Percentiles rank a stretch among this genome's conserved stretches.
phyloP scores from a whole-genome alignment of 805 yeast species.

The Zygosaccharomyces rouxii region DNA sequence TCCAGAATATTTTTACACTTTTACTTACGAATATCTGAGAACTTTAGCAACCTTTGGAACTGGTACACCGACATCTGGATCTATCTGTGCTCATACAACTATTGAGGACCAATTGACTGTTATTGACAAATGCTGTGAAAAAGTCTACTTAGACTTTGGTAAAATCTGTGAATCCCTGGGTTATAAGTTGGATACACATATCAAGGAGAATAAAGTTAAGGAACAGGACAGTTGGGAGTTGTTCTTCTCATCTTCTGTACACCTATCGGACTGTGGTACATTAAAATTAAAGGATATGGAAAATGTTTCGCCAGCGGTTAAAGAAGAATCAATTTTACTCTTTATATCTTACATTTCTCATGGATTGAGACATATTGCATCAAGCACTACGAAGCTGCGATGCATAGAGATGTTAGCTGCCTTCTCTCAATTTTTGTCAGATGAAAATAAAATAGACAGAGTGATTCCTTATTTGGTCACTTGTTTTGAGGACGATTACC shows the following conservation, averaged over 20 bases:
- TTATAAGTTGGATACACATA: constrained; percentile 13
- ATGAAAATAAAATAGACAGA: constrained; percentile 81
- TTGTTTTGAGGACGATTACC: constrained; percentile 60
- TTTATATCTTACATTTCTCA: constrained; percentile 28
- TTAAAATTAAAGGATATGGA: constrained; percentile 10
- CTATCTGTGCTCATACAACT: constrained; percentile 14
- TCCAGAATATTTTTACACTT: constrained; percentile 65
- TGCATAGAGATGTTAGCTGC: constrained; percentile 76
- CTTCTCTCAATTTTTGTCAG: constrained; percentile 69
- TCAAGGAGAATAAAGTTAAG: background rate
- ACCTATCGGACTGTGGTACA: constrained; percentile 12
- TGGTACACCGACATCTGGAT: constrained; percentile 20
- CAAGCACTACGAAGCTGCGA: constrained; percentile 31
- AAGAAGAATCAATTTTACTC: constrained; percentile 28
- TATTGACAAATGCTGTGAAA: constrained; percentile 40
- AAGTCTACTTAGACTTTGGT: constrained; percentile 56
- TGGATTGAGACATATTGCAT: constrained; percentile 22
- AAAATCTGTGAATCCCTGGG: constrained; percentile 31
- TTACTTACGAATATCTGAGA: constrained; percentile 63
- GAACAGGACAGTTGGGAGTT: constrained; percentile 7
- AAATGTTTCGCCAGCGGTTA: constrained; percentile 9
- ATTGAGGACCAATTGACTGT: constrained; percentile 18
- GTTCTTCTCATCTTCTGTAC: constrained; percentile 14
- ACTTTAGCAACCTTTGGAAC: constrained; percentile 32
- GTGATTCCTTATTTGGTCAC: constrained; percentile 74